Evolutionary conservation across 331 rosid species (phyloP), one percentile per base, ranked within the genome.

Genomic region (Telfairia occidentalis): DNA sequence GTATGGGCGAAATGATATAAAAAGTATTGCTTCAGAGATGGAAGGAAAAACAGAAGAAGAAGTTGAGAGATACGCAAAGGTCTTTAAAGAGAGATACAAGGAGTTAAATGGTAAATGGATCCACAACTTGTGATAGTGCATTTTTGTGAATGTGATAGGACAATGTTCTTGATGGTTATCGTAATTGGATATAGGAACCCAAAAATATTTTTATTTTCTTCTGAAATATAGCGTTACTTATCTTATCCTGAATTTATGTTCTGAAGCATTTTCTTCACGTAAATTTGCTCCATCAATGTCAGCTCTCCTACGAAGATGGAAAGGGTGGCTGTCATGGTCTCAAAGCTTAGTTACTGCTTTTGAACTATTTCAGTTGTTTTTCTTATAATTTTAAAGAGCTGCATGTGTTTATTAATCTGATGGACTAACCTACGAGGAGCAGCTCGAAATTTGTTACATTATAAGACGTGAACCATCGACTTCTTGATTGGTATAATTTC

Each of bases 1-100:
- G 84, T 94, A 94, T 86, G 98, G 98, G 59, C 86, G 98, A 60
- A 85, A 82, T 77, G 97, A 94, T 80, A 91, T 91, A n/a, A 90
- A 75, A 78, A 80, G 89, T 79, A 91, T 91, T 80, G 96, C 95
- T 78, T 88, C 89, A 24, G 98, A 94, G 82, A 88, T 94, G 98
- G 98, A 94, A 77, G 98, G 97, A 34, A 94, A 91, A 87, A 82
- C 96, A 42, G 96, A 90, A 70, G 97, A 86, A 80, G 98, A 94
- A 82, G 98, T 94, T 75, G 98, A 91, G 84, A 87, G 97, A 91
- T 94, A 94, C 23, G 91, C 98, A 5, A 82, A 80, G 76, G 97
- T 80, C 75, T 94, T 94, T 78, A 90, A 84, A 64, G 96, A 94
- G 79, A 87, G 98, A 87, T 94, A 90, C 85, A 94, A 88, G 85